phyloP scores from a whole-genome alignment of 495 filamentous ascomycete genomes.

The Penicillium herquei region DNA sequence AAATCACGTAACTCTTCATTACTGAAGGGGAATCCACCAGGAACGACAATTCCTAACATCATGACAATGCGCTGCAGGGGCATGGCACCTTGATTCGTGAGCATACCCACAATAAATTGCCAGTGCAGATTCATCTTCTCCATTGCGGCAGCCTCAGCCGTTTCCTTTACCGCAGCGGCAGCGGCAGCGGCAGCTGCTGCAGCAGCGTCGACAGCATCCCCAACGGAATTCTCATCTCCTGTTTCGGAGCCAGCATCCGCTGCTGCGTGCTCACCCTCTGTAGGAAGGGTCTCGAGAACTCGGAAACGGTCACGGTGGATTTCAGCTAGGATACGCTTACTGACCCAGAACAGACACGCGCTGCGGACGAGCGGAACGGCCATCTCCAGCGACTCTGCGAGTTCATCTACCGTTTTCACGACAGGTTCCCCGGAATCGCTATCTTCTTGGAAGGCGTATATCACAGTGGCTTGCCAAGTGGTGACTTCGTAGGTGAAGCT shows the following conservation, averaged over 20 bases:
- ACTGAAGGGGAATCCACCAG: constrained; percentile 81
- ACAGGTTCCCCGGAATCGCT: constrained; percentile 31
- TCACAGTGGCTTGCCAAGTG: constrained; percentile 87
- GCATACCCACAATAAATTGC: constrained; percentile 90
- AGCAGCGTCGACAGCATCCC: constrained; percentile 34
- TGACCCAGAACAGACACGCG: constrained; percentile 83
- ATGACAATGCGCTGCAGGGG: constrained; percentile 75
- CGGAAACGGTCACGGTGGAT: constrained; percentile 50
- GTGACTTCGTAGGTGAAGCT: constrained; percentile 69
- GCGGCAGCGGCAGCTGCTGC: constrained; percentile 53
- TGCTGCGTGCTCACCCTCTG: constrained; percentile 34
- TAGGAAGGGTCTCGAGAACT: constrained; percentile 62
- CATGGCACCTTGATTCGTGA: constrained; percentile 87
- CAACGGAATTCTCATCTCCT: constrained; percentile 37
- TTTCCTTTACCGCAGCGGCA: constrained; percentile 43
- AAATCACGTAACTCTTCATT: constrained; percentile 76
- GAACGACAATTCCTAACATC: constrained; percentile 90
- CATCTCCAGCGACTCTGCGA: constrained; percentile 71
- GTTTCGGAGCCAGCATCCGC: constrained; percentile 6
- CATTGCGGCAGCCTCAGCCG: constrained; percentile 51
- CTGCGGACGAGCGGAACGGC: constrained; percentile 69
- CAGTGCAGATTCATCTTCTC: constrained; percentile 84
- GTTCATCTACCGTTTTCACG: constrained; percentile 56
- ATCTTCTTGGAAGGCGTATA: constrained; percentile 71
- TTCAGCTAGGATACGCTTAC: constrained; percentile 72